Evolutionary conservation across 805 yeast genomes (phyloP).

Genomic region (Ogataea chonburiensis): DNA sequence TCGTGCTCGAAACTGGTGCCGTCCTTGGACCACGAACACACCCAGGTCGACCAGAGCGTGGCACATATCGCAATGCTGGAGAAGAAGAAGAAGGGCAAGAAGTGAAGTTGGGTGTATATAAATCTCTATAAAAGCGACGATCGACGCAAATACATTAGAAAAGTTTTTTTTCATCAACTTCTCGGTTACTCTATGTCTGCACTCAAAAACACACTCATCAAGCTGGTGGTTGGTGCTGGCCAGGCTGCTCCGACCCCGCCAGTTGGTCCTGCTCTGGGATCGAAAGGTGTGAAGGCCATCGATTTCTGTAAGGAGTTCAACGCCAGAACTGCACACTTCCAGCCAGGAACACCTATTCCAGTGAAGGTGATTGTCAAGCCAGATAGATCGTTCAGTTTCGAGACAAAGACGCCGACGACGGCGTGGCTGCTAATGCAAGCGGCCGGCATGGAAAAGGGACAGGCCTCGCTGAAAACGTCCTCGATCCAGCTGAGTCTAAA

Average conservation of each 20-base stretch:
- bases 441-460: conserved; percentile 77
- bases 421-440: conserved; percentile 82
- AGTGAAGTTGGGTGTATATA: conserved; percentile 8
- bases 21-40: conserved; percentile 71
- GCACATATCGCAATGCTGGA: conserved; percentile 95
- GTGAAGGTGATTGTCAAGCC: conserved; percentile 82
- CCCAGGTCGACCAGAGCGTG: conserved; percentile 86
- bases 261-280: conserved; percentile 97
- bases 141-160: conserved; percentile 4
- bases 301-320: conserved; percentile 98
- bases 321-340: conserved; percentile 87
- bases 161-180: conserved; percentile 2
- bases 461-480: conserved; percentile 60
- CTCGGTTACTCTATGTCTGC: conserved; percentile 24
- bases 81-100: conserved; percentile 57
- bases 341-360: conserved; percentile 89
- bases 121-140: conserved; percentile 2
- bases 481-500: conserved; percentile 57
- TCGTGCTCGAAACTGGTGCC: conserved; percentile 37
- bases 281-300: conserved; percentile 97
- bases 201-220: conserved; percentile 66
- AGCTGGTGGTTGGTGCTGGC: conserved; percentile 93
- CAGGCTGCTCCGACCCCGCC: conserved; percentile 99
- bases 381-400: conserved; percentile 87
- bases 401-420: conserved; percentile 88